These are phyloP conservation scores for Phylloporus sp. DNA, from an alignment of 768 basidiomycete species.

Conservation along the genomic window DNA sequence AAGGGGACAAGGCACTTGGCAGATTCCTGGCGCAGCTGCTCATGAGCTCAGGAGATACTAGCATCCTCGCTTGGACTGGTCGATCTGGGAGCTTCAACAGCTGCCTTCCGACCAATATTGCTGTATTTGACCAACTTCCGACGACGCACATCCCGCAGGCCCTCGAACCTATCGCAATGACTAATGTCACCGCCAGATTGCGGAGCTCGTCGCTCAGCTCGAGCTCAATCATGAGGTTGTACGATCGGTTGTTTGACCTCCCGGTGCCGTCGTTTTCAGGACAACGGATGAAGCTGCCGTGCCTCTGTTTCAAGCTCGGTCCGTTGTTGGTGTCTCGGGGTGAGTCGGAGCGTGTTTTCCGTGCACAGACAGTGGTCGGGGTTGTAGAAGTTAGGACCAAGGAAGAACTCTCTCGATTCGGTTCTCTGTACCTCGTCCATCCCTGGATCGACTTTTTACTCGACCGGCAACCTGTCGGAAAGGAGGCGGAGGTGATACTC, in stretches of 20 bases:
- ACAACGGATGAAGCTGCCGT: not conserved
- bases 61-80: not conserved
- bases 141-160: not conserved
- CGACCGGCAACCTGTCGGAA: not conserved
- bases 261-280: not conserved
- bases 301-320: not conserved
- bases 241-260: not conserved
- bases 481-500: not conserved
- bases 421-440: not conserved
- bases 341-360: not conserved
- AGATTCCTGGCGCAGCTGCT: slow-evolving; percentile 3
- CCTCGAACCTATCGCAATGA: not conserved
- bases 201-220: not conserved
- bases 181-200: not conserved
- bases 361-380: not conserved
- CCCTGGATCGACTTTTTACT: not conserved
- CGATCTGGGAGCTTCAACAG: not conserved
- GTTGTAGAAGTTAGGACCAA: not conserved
- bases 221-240: not conserved
- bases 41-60: not conserved
- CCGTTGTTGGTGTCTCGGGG: not conserved
- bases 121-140: not conserved
- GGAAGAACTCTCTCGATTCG: not conserved
- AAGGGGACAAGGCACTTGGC: slow-evolving; percentile 3
- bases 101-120: not conserved